Evolutionary conservation across 495 filamentous ascomycete genomes (phyloP).

Genomic region (Trichoderma erinaceum): DNA sequence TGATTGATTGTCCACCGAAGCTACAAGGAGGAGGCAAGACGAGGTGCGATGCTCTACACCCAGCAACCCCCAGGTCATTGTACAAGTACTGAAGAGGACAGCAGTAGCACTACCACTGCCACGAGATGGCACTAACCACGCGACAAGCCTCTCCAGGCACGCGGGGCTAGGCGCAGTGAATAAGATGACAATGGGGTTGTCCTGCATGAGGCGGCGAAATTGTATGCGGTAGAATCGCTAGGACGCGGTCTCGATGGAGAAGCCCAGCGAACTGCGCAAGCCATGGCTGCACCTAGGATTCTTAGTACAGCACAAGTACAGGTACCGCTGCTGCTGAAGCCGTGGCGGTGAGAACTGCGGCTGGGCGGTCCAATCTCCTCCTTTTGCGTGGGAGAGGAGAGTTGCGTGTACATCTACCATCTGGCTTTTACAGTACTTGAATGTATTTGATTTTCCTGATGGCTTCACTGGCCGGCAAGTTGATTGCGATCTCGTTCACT

Average conservation of each 20-base stretch:
- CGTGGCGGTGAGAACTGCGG: constrained; percentile 9
- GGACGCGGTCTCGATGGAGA: background rate
- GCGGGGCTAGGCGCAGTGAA: background rate
- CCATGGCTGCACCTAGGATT: background rate
- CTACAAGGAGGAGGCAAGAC: too few species aligned
- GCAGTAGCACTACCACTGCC: too few species aligned
- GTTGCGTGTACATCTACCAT: too few species aligned
- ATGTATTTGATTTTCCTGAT: too few species aligned
- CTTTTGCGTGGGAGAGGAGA: too few species aligned
- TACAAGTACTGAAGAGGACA: too few species aligned
- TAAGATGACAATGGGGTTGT: constrained; percentile 9
- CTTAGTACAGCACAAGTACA: background rate
- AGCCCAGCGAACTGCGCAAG: background rate
- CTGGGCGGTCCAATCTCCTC: background rate
- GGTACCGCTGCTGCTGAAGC: background rate
- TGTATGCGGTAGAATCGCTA: background rate
- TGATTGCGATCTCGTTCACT: too few species aligned
- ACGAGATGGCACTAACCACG: background rate
- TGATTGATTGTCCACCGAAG: background rate
- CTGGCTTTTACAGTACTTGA: too few species aligned
- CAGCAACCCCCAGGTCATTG: too few species aligned
- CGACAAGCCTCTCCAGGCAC: background rate
- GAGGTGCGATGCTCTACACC: too few species aligned
- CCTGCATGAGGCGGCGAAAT: constrained; percentile 13
- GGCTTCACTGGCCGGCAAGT: too few species aligned